phyloP scores from a whole-genome alignment of 495 filamentous ascomycete species.

The Aspergillus mulundensis region DNA sequence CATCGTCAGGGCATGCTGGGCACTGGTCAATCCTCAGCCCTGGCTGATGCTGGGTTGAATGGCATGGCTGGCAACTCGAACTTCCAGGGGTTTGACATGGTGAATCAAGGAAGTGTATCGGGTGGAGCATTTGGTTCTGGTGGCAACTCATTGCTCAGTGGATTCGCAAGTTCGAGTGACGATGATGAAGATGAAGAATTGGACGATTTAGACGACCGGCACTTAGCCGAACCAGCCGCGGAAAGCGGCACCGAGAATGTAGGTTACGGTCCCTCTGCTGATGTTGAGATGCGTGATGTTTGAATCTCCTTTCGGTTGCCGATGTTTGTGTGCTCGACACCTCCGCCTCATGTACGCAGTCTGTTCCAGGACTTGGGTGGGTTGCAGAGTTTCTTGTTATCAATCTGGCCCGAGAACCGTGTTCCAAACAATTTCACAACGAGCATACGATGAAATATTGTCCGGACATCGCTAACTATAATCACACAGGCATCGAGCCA shows the following conservation, averaged over 20 bases:
- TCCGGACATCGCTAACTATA: neutral
- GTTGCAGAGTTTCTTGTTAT: slow-evolving; percentile 7
- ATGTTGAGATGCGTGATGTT: slow-evolving; percentile 52
- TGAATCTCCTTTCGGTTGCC: slow-evolving; percentile 19
- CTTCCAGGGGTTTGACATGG: slow-evolving; percentile 75
- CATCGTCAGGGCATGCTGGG: slow-evolving; percentile 63
- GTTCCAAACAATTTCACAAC: slow-evolving; percentile 16
- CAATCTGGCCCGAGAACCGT: neutral
- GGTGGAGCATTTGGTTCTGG: slow-evolving; percentile 59
- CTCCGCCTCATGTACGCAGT: slow-evolving; percentile 16
- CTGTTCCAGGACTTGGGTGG: slow-evolving; percentile 7
- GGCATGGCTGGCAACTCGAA: slow-evolving; percentile 48
- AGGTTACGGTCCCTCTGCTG: slow-evolving; percentile 57
- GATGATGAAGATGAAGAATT: slow-evolving; percentile 97
- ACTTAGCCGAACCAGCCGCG: slow-evolving; percentile 27
- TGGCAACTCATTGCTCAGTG: slow-evolving; percentile 72
- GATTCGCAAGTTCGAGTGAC: slow-evolving; percentile 94
- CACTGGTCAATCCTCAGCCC: slow-evolving; percentile 58
- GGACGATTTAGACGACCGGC: slow-evolving; percentile 74
- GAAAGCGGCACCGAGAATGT: slow-evolving; percentile 59
- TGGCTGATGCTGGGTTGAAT: slow-evolving; percentile 72
- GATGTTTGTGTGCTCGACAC: neutral
- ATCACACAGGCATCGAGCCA: slow-evolving; percentile 29
- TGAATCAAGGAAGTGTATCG: slow-evolving; percentile 59
- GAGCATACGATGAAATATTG: slow-evolving; percentile 1